Base-by-base conservation (phyloP, 2,329 filamentous ascomycete genomes). In the Paracorniculantispora psalliotae region DNA sequence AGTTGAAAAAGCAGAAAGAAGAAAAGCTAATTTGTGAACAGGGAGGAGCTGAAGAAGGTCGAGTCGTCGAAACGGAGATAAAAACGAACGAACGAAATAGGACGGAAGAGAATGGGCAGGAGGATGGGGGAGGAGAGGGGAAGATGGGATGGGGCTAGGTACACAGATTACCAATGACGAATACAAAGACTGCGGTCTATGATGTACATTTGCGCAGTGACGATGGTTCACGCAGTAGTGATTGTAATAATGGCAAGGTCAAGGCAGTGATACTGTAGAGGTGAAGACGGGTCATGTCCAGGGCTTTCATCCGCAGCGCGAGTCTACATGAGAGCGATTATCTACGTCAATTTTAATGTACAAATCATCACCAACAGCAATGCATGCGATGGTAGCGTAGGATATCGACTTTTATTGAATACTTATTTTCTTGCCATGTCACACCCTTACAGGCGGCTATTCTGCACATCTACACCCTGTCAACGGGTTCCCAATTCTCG, bases 21-120 rank as follows among this genome's bases (percentile, higher is more conserved):
- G n/a, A n/a, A 6, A 43, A n/a, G 49, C 64, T 67, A 56, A 65
- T 57, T 6, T 49, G 46, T 39, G 15, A 30, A 61, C 64, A 92
- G 89, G 77, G 90, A 96, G 75, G 93, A 97, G 75, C 78, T 97
- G 64, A 96, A 96, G 82, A 97, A 96, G 78, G 90, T 97, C 69
- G 91, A 94, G 73, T 83, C 86, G 43, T 81, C 84, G 62, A 90
- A 90, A 78, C 83, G 83, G 68, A 79, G 81, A 77, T 84, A 25
- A 48, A 30, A 5, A 53, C 17, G 17, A 4, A 35, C 5, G 25
- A 28, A 10, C 17, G 12, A 35, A 13, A 19, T 2, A 49, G 21
- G 15, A 19, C 19, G 25, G 13, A 46, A 51, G 15, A 39, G n/a
- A 49, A 33, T 30, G 46, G 39, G 30, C 10, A 33, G 10, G 7